Conservation (phyloP, 2,329 filamentous ascomycete genomes). For the Aspergillus unguis region DNA sequence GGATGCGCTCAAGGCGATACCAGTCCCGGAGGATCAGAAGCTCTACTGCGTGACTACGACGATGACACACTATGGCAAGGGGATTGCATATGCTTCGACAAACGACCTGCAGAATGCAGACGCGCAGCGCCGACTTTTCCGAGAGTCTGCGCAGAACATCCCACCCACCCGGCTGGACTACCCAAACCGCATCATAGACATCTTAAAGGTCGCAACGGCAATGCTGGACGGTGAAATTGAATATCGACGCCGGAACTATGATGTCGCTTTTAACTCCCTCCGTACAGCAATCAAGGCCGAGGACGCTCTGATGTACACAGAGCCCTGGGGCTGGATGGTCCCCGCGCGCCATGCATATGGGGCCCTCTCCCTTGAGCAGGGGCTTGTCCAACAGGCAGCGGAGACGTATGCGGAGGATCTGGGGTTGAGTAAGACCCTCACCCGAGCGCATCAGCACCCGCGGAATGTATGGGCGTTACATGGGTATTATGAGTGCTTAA, state of each 20-base stretch:
- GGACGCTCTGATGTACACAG: conserved; percentile 64
- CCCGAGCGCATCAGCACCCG: conserved; percentile 63
- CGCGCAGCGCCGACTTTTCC: conserved; percentile 51
- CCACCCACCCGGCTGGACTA: conserved; percentile 63
- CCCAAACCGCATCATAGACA: conserved; percentile 63
- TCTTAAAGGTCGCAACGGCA: conserved; percentile 58
- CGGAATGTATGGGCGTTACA: conserved; percentile 75
- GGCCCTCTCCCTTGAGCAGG: conserved; percentile 66
- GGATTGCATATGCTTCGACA: conserved; percentile 61
- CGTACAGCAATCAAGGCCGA: conserved; percentile 57
- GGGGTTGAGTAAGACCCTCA: conserved; percentile 57
- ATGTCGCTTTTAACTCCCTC: conserved; percentile 58
- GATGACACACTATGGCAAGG: conserved; percentile 65
- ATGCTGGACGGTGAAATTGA: conserved; percentile 74
- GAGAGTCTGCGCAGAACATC: conserved; percentile 51
- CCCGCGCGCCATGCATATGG: conserved; percentile 68
- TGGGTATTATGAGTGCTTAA: conserved; percentile 68
- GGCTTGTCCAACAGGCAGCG: conserved; percentile 53
- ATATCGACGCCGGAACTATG: conserved; percentile 61
- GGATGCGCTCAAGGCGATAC: conserved; percentile 60
- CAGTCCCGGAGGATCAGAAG: conserved; percentile 54
- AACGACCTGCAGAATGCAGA: conserved; percentile 55
- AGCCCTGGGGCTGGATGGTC: conserved; percentile 79
- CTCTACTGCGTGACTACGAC: conserved; percentile 70
- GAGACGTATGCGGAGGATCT: conserved; percentile 61